phyloP scores from a whole-genome alignment of 139 green algal genomes.

The Mesotaenium endlicherianum region DNA sequence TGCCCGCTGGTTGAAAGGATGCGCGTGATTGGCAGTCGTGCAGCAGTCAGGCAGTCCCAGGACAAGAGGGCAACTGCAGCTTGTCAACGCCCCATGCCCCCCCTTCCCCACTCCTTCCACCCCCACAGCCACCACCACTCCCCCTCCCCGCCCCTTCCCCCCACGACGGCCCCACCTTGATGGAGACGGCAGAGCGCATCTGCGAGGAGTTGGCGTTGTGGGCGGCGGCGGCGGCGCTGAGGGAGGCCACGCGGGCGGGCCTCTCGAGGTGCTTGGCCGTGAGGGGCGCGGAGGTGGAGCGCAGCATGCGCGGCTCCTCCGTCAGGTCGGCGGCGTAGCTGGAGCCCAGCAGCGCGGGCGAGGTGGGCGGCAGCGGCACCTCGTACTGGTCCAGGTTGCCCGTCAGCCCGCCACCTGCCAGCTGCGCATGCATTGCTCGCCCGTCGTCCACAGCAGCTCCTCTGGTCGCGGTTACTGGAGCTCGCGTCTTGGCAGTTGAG shows the following conservation, averaged over 20 bases:
- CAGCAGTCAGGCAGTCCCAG: no score
- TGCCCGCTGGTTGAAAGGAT: no score
- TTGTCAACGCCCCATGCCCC: no score
- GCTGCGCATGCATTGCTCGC: no score
- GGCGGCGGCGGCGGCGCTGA: neutral
- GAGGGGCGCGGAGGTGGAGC: neutral
- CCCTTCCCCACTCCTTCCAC: no score
- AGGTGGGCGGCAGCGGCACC: neutral
- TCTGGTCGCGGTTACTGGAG: no score
- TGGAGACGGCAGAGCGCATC: conserved; percentile 5
- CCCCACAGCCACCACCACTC: neutral
- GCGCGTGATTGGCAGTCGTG: no score
- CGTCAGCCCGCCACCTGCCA: neutral
- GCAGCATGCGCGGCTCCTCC: conserved; percentile 24
- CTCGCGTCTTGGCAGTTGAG: no score
- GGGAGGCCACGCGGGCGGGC: neutral
- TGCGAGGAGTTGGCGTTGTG: neutral
- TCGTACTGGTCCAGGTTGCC: conserved; percentile 4
- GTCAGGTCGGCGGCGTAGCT: conserved; percentile 18
- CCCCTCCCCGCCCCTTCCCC: no score
- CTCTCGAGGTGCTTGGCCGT: neutral
- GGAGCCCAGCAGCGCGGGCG: neutral
- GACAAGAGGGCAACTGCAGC: no score
- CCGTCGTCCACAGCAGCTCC: no score
- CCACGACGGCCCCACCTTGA: conserved; percentile 32